phyloP scores from a whole-genome alignment of 1,139 yeast genomes.

The Nakaseomyces glabratus region DNA sequence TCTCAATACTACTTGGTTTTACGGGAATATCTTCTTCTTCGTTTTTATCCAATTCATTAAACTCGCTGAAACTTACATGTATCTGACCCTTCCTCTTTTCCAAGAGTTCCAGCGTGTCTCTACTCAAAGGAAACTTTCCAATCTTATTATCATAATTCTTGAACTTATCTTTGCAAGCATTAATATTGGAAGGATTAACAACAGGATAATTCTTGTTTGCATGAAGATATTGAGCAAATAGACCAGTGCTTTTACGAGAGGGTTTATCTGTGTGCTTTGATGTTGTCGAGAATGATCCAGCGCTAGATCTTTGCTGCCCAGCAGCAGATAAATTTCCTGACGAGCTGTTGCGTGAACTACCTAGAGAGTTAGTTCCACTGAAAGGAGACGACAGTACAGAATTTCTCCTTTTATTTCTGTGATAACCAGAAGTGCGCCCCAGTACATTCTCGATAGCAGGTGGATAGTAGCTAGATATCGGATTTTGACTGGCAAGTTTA shows the following conservation, averaged over 20 bases:
- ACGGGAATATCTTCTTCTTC: not conserved
- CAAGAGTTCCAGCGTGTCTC: slow-evolving; percentile 10
- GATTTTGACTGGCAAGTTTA: not conserved
- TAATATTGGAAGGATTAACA: not conserved
- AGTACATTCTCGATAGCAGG: not conserved
- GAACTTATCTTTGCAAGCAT: not conserved
- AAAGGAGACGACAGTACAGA: too few relatives aligned
- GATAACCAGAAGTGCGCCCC: not conserved
- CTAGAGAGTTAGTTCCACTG: too few relatives aligned
- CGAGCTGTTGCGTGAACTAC: slow-evolving; percentile 1
- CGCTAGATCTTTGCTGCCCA: not conserved
- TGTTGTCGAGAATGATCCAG: too few relatives aligned
- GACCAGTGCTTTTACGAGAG: slow-evolving; percentile 1
- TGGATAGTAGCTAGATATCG: too few relatives aligned
- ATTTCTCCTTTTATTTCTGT: not conserved
- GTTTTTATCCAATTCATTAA: not conserved
- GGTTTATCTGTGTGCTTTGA: too few relatives aligned
- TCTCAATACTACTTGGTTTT: not conserved
- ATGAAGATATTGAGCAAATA: not conserved
- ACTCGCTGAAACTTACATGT: slow-evolving; percentile 2
- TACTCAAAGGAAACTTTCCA: slow-evolving; percentile 7
- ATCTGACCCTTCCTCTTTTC: slow-evolving; percentile 5
- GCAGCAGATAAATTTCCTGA: not conserved
- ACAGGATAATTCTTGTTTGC: not conserved
- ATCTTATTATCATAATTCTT: slow-evolving; percentile 2